Conservation (phyloP, 2,329 filamentous ascomycete species). For the Fusarium sarcochroum region DNA sequence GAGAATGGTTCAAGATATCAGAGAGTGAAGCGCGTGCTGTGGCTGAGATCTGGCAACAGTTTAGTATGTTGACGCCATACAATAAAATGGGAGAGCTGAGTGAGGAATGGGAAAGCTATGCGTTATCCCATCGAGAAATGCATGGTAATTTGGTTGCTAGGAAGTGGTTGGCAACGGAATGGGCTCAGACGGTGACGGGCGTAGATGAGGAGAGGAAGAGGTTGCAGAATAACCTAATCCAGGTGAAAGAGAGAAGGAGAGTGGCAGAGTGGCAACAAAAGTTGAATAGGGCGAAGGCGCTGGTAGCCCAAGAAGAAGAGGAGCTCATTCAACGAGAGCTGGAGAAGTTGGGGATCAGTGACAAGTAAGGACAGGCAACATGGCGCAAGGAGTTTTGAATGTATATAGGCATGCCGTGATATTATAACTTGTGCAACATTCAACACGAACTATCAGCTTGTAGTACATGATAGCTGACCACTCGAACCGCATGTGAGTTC, state of each 20-base stretch:
- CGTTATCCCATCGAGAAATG: fast-evolving
- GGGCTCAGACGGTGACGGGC: neutral
- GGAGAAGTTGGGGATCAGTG: neutral
- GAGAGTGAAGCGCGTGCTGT: neutral
- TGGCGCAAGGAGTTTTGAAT: neutral
- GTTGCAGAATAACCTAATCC: neutral
- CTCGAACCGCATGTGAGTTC: no score
- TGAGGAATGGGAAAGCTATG: neutral
- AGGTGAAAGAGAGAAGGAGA: neutral
- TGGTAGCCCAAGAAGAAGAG: neutral
- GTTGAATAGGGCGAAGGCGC: neutral
- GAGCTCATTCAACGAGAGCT: neutral
- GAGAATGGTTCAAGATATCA: slow-evolving; percentile 26
- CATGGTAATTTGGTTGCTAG: neutral
- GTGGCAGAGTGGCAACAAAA: neutral
- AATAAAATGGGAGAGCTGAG: neutral
- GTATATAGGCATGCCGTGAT: neutral
- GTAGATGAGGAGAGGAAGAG: neutral
- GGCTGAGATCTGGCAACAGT: slow-evolving; percentile 4
- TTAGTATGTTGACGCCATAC: slow-evolving; percentile 8
- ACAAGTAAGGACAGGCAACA: neutral
- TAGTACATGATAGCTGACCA: no score
- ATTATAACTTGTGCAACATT: neutral
- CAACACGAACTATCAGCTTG: no score
- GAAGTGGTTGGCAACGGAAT: slow-evolving; percentile 10